phyloP scores from a whole-genome alignment of 192 early-diverging fungal species.

The Diversispora epigaea region DNA sequence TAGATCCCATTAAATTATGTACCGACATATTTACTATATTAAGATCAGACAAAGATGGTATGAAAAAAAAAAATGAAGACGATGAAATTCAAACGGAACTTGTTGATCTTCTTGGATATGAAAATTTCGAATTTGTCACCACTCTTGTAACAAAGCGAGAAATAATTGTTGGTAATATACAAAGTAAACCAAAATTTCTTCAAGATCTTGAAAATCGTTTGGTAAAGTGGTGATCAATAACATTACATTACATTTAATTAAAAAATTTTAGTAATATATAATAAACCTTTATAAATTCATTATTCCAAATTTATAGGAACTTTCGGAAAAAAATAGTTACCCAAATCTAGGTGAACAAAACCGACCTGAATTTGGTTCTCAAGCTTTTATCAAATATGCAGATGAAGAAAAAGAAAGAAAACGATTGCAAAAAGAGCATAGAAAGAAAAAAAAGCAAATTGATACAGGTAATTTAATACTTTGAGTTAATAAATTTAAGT shows the following conservation, averaged over 20 bases:
- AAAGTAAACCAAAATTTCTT: constrained; percentile 37
- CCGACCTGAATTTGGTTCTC: constrained; percentile 57
- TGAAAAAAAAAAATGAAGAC: constrained; percentile 35
- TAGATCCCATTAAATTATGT: constrained; percentile 53
- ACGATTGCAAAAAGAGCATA: constrained; percentile 64
- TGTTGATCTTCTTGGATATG: constrained; percentile 73
- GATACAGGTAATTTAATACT: background rate
- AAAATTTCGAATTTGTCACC: constrained; percentile 68
- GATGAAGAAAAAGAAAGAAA: constrained; percentile 61
- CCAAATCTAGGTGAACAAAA: background rate
- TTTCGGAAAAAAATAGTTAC: too few relatives aligned
- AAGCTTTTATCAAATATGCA: constrained; percentile 65
- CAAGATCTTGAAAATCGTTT: background rate
- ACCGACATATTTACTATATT: constrained; percentile 71
- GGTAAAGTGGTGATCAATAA: background rate
- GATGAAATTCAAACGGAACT: constrained; percentile 67
- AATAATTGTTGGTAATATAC: constrained; percentile 63
- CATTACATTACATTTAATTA: background rate
- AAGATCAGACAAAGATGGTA: constrained; percentile 56
- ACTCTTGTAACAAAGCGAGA: constrained; percentile 57
- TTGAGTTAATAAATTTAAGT: background rate
- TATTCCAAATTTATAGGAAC: constrained; percentile 15
- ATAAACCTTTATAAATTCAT: constrained; percentile 18
- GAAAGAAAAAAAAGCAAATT: constrained; percentile 44
- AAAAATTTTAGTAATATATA: constrained; percentile 28